Base-by-base conservation (phyloP, 2,329 filamentous ascomycete species). In the Orbilia brochopaga region DNA sequence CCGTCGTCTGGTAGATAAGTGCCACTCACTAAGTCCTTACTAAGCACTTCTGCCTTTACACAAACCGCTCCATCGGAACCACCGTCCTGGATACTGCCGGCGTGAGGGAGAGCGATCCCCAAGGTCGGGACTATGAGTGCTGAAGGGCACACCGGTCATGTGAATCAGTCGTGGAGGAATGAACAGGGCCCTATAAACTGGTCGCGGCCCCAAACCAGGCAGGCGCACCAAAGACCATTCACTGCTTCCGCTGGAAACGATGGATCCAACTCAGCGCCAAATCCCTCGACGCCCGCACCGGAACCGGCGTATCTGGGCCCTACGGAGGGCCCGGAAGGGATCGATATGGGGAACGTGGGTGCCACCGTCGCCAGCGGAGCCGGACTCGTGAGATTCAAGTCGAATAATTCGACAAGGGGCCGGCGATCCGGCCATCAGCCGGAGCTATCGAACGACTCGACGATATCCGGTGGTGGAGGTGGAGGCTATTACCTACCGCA, bases 161-260 rank as follows among this genome's bases (percentile, higher is more conserved):
- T 48, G 30, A 65, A 55, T 21, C 35, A 55, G 32, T 27, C 67
- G 40, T 60, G 55, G 60, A 70, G 59, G 58, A 62, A 46, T 37
- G 57, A 46, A 17, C 50, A 55, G 2, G 51, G 32, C 27, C 48
- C 61, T n/a, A 65, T 65, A 44, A 72, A 72, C 51, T 72, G 67
- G 67, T 72, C 67, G 56, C 67, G 67, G 30, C 67, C 67, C 32
- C 67, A 72, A 50, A 58, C 55, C 13, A 60, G 67, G 37, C 61
- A 51, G 23, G n/a, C 44, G 15, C 3, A 30, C 30, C 64, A 65
- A 56, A 37, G 66, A 58, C 54, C 58, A 21, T 64, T 50, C 21
- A 59, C 66, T 17, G 24, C 17, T 8, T 35, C 30, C 42, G 54
- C 46, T 44, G 56, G 60, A 32, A 64, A 60, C 54, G 59, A 64